phyloP scores from a whole-genome alignment of 192 early-diverging fungal genomes.

The Backusella circina region DNA sequence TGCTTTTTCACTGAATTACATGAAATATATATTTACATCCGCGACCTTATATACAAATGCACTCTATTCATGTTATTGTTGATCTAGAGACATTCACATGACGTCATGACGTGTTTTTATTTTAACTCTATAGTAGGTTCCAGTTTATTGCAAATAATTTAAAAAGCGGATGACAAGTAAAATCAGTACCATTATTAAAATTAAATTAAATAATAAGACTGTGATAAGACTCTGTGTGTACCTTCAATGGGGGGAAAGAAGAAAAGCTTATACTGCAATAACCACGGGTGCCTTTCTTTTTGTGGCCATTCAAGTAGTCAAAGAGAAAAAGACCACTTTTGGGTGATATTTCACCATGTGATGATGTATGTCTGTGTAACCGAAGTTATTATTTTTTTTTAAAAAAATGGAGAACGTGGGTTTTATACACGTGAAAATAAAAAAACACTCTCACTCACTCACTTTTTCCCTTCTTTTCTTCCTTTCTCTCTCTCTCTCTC shows the following conservation, averaged over 20 bases:
- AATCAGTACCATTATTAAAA: neutral
- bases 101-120: neutral
- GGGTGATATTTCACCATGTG: neutral
- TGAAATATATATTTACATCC: neutral
- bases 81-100: neutral
- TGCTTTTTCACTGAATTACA: too few relatives aligned
- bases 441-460: neutral
- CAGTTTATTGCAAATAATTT: too few relatives aligned
- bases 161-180: neutral
- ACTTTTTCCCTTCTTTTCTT: neutral
- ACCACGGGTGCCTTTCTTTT: neutral
- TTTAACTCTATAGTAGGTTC: too few relatives aligned
- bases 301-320: neutral
- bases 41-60: neutral
- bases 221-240: neutral
- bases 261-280: neutral
- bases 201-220: neutral
- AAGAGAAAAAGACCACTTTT: neutral
- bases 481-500: neutral
- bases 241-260: neutral
- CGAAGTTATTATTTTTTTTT: neutral
- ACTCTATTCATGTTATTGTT: neutral
- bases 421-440: conserved; percentile 1
- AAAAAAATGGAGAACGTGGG: conserved; percentile 1
- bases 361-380: neutral